Percentiles rank a stretch among this genome's conserved stretches.
Conservation (phyloP, 106 monocot genomes). For the Phalaenopsis aphrodite region DNA sequence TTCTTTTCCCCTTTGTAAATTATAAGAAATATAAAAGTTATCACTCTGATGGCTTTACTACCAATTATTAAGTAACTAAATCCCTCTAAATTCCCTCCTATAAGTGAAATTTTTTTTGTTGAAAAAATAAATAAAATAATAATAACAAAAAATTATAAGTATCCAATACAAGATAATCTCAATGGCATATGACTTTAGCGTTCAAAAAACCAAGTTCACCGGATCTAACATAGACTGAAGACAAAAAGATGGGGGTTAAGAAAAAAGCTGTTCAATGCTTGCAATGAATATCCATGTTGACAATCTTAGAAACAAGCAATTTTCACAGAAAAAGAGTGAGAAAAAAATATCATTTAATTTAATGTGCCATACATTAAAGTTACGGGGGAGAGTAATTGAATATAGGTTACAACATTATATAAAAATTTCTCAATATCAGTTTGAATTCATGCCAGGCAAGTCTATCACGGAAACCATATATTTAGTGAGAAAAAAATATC, state of each 20-base stretch:
- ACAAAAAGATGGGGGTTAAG: not conserved
- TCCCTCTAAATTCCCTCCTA: not conserved
- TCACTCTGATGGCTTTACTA: not conserved
- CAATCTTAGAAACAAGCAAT: not conserved
- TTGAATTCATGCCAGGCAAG: too few relatives aligned
- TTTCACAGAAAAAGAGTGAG: not conserved
- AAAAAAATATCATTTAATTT: not conserved
- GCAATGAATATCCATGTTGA: not conserved
- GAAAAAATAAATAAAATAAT: not conserved
- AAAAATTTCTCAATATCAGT: too few relatives aligned
- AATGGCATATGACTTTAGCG: not conserved
- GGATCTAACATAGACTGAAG: not conserved
- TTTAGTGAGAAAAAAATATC: too few relatives aligned
- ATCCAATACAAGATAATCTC: not conserved
- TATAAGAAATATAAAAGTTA: not conserved
- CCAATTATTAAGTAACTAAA: not conserved
- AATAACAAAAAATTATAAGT: not conserved
- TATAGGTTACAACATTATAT: too few relatives aligned
- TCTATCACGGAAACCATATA: too few relatives aligned
- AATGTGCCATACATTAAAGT: too few relatives aligned
- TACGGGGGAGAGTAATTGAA: too few relatives aligned
- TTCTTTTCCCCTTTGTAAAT: not conserved
- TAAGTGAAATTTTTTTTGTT: not conserved
- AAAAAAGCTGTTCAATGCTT: not conserved
- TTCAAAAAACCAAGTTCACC: not conserved